phyloP scores from a whole-genome alignment of 768 basidiomycete species.

The Collybia mongolica region DNA sequence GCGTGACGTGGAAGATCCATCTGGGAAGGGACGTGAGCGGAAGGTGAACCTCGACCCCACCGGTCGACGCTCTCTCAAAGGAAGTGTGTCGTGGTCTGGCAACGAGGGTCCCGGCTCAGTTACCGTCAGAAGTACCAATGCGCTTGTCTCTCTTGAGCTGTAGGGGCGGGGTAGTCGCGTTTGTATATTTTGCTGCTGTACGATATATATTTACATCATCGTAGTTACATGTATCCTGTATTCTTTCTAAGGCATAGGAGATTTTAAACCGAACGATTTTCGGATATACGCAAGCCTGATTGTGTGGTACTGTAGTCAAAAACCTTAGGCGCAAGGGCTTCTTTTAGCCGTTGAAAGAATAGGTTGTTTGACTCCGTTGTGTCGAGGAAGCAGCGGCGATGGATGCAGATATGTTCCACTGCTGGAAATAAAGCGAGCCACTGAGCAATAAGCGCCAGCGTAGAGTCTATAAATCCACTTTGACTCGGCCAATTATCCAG shows the following conservation, averaged over 20 bases:
- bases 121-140: conserved; percentile 13
- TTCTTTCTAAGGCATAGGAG: no score
- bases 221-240: no score
- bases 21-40: conserved; percentile 20
- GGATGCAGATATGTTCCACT: not conserved
- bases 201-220: not conserved
- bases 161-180: not conserved
- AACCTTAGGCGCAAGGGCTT: no score
- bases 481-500: not conserved
- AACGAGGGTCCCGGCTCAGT: conserved; percentile 14
- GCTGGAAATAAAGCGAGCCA: not conserved
- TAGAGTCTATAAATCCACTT: not conserved
- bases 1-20: conserved; percentile 18
- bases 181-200: not conserved
- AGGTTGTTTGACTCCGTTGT: not conserved
- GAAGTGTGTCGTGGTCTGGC: conserved; percentile 16
- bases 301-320: no score
- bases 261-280: no score
- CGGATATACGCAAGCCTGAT: no score
- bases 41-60: conserved; percentile 3
- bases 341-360: not conserved
- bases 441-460: not conserved
- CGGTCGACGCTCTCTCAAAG: conserved; percentile 6
- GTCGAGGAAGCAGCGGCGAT: not conserved
- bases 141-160: conserved; percentile 12